phyloP scores from a whole-genome alignment of 148 eudicot genomes.

The Heliamphora exappendiculata region DNA sequence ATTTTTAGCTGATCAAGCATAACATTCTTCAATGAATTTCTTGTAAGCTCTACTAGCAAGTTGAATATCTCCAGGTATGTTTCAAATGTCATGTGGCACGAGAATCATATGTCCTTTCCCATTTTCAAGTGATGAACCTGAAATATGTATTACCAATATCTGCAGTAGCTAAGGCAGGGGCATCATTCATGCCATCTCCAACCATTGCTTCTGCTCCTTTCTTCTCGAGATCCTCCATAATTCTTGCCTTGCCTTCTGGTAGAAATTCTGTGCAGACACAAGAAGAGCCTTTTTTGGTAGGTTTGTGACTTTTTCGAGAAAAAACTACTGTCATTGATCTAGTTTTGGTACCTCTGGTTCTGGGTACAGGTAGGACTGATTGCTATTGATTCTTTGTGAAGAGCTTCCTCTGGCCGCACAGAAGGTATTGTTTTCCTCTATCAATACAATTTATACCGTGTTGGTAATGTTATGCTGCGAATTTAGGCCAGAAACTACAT shows the following conservation, averaged over 20 bases:
- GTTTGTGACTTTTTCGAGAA: no score
- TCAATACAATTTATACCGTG: background rate
- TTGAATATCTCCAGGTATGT: slow-evolving; percentile 29
- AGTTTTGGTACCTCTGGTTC: no score
- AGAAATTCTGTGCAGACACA: slow-evolving; percentile 24
- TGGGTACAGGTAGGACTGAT: no score
- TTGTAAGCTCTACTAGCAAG: slow-evolving; percentile 30
- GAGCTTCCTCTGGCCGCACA: slow-evolving; percentile 25
- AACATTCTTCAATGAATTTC: slow-evolving; percentile 36
- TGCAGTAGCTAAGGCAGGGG: slow-evolving; percentile 38
- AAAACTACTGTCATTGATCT: no score
- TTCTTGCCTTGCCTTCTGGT: slow-evolving; percentile 40
- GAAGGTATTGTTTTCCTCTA: background rate
- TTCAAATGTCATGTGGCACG: slow-evolving; percentile 39
- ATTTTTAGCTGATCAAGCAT: no score
- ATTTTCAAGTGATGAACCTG: slow-evolving; percentile 40
- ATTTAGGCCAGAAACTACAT: no score
- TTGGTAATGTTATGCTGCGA: no score
- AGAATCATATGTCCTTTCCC: slow-evolving; percentile 43
- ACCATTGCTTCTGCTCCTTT: slow-evolving; percentile 37
- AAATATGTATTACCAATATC: slow-evolving; percentile 46
- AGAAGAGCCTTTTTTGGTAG: no score
- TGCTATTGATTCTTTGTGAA: no score
- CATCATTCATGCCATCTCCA: slow-evolving; percentile 46
- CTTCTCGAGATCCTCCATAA: slow-evolving; percentile 25